Percentiles rank a stretch among this genome's conserved stretches.
Evolutionary conservation across 2,329 filamentous ascomycete genomes (phyloP).

Genomic region (Aschersonia sp.): DNA sequence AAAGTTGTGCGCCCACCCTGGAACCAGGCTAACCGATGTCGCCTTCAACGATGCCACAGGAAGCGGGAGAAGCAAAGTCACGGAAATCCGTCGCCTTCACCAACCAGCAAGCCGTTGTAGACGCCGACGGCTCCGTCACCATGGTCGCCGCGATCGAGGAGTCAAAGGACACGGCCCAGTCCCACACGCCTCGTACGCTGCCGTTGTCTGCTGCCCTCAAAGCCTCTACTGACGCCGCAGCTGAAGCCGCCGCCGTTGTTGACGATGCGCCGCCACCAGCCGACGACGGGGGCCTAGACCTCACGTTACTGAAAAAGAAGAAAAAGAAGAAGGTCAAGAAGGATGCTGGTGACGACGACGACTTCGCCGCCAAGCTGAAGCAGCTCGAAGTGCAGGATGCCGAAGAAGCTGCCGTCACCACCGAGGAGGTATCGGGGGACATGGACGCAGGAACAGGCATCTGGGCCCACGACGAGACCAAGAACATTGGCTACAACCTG

Average conservation of each 20-base stretch:
- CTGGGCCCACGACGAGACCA: conserved; percentile 70
- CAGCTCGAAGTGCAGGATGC: conserved; percentile 54
- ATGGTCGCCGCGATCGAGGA: conserved; percentile 60
- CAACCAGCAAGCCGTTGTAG: conserved; percentile 75
- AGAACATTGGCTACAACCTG: conserved; percentile 68
- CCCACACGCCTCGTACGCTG: conserved; percentile 58
- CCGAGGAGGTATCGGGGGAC: conserved; percentile 51
- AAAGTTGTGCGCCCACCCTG: too few relatives aligned
- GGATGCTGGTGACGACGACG: conserved; percentile 47
- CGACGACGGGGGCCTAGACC: conserved; percentile 39
- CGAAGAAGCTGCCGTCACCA: conserved; percentile 33
- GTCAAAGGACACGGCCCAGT: conserved; percentile 68
- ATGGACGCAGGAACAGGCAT: conserved; percentile 80
- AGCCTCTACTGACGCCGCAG: conserved; percentile 35
- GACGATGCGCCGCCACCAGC: conserved; percentile 29
- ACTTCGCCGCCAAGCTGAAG: conserved; percentile 45
- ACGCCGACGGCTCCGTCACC: conserved; percentile 75
- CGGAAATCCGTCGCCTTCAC: conserved; percentile 93
- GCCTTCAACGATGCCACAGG: conserved; percentile 4
- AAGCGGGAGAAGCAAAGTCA: conserved; percentile 45
- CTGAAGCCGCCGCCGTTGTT: conserved; percentile 27
- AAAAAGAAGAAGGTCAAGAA: conserved; percentile 69
- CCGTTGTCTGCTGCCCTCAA: conserved; percentile 39
- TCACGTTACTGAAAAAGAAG: conserved; percentile 70
- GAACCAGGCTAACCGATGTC: too few relatives aligned